Evolutionary conservation across 106 monocot genomes (phyloP), one percentile per base, ranked within the genome.

Genomic region (Gastrodia elata): DNA sequence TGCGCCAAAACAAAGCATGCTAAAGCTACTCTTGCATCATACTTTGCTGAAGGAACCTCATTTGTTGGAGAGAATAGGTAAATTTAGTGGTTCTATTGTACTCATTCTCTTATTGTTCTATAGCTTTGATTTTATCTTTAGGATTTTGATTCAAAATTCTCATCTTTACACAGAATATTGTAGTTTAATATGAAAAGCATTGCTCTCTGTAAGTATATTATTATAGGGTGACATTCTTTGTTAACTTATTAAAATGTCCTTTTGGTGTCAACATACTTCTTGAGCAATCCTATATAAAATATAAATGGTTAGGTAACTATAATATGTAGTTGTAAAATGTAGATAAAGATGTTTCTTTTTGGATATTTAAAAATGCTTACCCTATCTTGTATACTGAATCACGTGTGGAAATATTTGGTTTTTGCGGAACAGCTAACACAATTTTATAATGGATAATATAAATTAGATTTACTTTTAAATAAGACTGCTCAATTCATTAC

Each of bases 1-100:
- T 97, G 96, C 76, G 96, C 96, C 1, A 92, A 92, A 83, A 88
- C 92, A 75, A 93, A 93, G 81, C 39, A 68, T 64, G 90, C 96
- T 46, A 97, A 90, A 82, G 77, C 61, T 71, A 42, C 13, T 38
- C 93, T 97, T 65, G 83, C 97, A 65, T 37, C 73, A 74, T 98
- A 88, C 76, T 98, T 98, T 72, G 83, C 90, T 28, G 77, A 85
- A 58, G 86, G 90, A 28, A 85, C 88, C 13, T 72, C 81, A 78
- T 30, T 76, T 79, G 73, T 83, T 57, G 77, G 39, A 68, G 58
- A 68, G 33, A 58, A 68, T n/a, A 84, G 84, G 96, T 92, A 67
- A 38, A 38, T 20, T 38, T 3, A 36, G 37, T 36, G 27, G 27
- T 32, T 61, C 13, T 61, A 24, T 61, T 32, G 14, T 2, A 61